Percentiles rank a stretch among this genome's conserved stretches.
Conservation (phyloP, 2,329 filamentous ascomycete species). For the Penicillium sp. region DNA sequence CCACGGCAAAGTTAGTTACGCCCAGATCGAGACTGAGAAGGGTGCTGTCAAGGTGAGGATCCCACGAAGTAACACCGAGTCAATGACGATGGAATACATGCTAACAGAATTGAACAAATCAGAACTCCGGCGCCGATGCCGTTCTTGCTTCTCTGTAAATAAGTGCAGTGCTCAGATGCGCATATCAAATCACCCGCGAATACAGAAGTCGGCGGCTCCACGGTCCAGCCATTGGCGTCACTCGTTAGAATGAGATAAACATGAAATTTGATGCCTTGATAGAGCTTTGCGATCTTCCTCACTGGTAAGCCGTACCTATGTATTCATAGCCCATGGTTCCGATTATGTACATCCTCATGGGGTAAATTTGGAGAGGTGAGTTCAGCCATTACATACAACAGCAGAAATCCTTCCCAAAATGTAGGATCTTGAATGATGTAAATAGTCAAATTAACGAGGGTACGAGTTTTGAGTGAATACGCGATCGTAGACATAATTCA, state of each 20-base stretch:
- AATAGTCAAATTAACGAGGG: neutral
- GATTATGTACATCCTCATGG: neutral
- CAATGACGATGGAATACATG: neutral
- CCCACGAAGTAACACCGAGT: neutral
- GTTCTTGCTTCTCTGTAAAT: constrained; percentile 32
- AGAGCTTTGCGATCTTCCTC: neutral
- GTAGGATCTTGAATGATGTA: neutral
- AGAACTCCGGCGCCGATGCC: constrained; percentile 33
- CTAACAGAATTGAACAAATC: neutral
- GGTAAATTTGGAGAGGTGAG: neutral
- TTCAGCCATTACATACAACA: no score
- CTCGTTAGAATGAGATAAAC: neutral
- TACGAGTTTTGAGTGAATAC: neutral
- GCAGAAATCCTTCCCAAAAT: no score
- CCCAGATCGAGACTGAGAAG: constrained; percentile 61
- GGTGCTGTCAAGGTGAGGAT: constrained; percentile 30
- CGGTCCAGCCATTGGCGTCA: neutral
- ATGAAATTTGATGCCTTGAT: neutral
- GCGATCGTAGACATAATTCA: constrained; percentile 25
- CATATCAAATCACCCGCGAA: neutral
- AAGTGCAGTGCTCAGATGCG: neutral
- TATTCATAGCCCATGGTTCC: neutral
- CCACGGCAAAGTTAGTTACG: constrained; percentile 75
- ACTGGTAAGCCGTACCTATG: neutral
- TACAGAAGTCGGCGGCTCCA: neutral